Evolutionary conservation across 2,329 filamentous ascomycete genomes (phyloP), one percentile per base, ranked within the genome.

Genomic region (Dothistroma pini): DNA sequence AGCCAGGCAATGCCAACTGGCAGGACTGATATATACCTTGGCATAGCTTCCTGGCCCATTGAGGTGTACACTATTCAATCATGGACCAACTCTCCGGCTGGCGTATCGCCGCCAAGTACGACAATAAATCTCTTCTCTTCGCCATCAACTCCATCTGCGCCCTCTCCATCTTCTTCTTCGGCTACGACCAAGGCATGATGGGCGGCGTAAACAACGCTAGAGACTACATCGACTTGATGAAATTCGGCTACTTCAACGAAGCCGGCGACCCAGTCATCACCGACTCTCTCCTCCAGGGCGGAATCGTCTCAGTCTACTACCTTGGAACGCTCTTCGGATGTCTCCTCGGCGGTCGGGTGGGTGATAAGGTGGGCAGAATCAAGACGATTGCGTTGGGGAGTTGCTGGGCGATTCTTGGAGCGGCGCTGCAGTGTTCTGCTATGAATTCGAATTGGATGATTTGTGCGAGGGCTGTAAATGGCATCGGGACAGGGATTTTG

Each of bases 101-200:
- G 41, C 66, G 69, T 48, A 61, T 73, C 10, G 70, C 70, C 16
- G 53, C 65, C 32, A 77, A 76, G 64, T 73, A 84, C 5, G 77
- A 86, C 75, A 86, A 86, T 76, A 73, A 77, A 19, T 72, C 75
- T 48, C 78, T 88, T 62, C 80, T 87, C 58, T 79, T 86, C 59
- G 82, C 82, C 41, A 83, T 89, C 73, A 88, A 88, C 71, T 81
- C 80, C 53, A 77, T 89, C 14, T 86, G 86, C 0, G 86, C 80
- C 1, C 72, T 89, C 14, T 87, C 85, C 14, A 89, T 88, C 64
- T 86, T 89, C 73, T 88, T 89, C 78, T 88, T 88, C 67, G 86
- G 69, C 16, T 64, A 66, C 52, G 61, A 63, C 21, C 56, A 61
- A 65, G 69, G 68, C 34, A 78, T 82, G 75, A 82, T 82, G 80